A percentile compares a stretch with the other conserved stretches of the same genome.
Conservation (phyloP, 2,329 filamentous ascomycete genomes). For the Sarocladiaceae sp. region DNA sequence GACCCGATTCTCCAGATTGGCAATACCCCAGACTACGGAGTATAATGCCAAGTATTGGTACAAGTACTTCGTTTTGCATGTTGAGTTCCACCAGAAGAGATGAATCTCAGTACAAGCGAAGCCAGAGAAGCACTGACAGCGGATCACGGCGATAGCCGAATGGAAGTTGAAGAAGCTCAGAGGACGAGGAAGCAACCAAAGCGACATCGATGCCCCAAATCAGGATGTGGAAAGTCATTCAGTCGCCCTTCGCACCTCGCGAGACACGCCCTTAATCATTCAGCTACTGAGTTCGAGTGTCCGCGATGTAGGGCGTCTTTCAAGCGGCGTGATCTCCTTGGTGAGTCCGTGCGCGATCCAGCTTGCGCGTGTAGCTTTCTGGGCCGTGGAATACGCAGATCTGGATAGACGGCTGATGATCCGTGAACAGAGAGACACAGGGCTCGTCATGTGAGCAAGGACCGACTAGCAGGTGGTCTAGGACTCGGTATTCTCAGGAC, state of each 20-base stretch:
- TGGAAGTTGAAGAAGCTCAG: neutral
- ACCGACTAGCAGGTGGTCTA: slow-evolving; percentile 50
- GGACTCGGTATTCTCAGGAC: slow-evolving; percentile 48
- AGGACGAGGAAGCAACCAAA: neutral
- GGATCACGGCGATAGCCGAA: no score
- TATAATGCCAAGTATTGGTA: no score
- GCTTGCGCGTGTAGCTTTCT: no score
- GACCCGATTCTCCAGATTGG: no score
- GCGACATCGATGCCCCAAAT: slow-evolving; percentile 31
- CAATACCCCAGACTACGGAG: no score
- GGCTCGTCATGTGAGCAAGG: slow-evolving; percentile 46
- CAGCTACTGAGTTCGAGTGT: slow-evolving; percentile 49
- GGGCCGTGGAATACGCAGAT: no score
- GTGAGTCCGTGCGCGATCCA: slow-evolving; percentile 14
- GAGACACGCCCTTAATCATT: slow-evolving; percentile 54
- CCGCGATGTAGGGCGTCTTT: slow-evolving; percentile 57
- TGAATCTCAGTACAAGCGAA: no score
- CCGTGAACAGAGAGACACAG: slow-evolving; percentile 50
- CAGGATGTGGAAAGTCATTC: slow-evolving; percentile 48
- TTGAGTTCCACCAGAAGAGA: no score
- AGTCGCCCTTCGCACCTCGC: slow-evolving; percentile 55
- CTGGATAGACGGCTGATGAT: neutral
- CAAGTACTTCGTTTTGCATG: no score
- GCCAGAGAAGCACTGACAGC: no score
- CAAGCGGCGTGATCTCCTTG: slow-evolving; percentile 50